Base-by-base conservation (phyloP, 1,139 yeast genomes). In the Kluyveromyces sp. region DNA sequence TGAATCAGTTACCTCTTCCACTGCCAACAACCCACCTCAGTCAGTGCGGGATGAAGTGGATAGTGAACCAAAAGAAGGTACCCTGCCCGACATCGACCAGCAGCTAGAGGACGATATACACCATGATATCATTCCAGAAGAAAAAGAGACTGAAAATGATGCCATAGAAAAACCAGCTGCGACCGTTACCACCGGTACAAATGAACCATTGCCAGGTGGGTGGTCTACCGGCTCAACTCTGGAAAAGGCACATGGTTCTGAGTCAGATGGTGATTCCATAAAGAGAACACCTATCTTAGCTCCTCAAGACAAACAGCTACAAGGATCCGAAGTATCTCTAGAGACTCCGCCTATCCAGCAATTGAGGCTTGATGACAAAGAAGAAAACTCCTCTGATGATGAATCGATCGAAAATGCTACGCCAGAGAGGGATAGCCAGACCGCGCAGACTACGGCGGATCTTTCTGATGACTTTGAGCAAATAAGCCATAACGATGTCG, bases 1-100 rank as follows among this genome's bases (percentile, higher is more conserved):
- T 2, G 88, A 82, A 49, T 85, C 95, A 0, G 77, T 84, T 42
- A 83, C 96, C 0, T 87, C 96, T 0, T 85, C 95, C 44, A 94
- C 88, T 16, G 94, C 85, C 56, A 88, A 88, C 64, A 88, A 89
- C 60, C 88, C 96, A 2, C 89, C 96, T 0, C 76, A 80, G 63
- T 85, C 95, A 19, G 95, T 66, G 1, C 61, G 65, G 46, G 70
- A 64, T 45, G 58, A 65, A 28, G 60, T 60, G 18, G 67, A 59
- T 35, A 40, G 37, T 17, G 47, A 44, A 15, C 30, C 42, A 26
- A 36, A 42, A 26, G 44, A 38, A 17, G 34, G 17, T 18, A 19
- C 29, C 6, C n/a, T 30, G 9, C 31, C 31, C 4, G 39, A 35
- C 13, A 35, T 35, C n/a, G 39, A 35, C 15, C 22, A 48, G 39